Percentiles rank a stretch among this genome's conserved stretches.
phyloP scores from a whole-genome alignment of 257 asterid genomes.

The Nyctanthes arbortristis region DNA sequence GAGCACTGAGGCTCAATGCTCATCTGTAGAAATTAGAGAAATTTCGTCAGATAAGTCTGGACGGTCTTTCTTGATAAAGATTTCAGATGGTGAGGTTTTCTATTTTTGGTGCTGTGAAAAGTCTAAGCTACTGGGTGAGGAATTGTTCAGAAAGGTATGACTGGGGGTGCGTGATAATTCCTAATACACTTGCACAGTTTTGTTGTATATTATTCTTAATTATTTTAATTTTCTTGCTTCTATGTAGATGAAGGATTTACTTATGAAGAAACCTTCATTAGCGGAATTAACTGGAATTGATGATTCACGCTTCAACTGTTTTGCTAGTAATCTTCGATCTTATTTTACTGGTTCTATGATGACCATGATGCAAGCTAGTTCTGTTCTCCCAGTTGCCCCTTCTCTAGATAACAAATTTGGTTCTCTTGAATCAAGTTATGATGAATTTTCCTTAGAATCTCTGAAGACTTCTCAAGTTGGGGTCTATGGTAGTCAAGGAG shows the following conservation, averaged over 20 bases:
- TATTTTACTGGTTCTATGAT: slow-evolving; percentile 67
- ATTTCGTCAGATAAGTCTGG: slow-evolving; percentile 77
- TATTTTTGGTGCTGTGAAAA: slow-evolving; percentile 92
- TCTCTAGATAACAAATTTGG: slow-evolving; percentile 34
- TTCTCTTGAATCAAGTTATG: slow-evolving; percentile 39
- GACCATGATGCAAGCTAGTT: slow-evolving; percentile 36
- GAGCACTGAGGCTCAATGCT: slow-evolving; percentile 39
- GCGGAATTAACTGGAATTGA: slow-evolving; percentile 83
- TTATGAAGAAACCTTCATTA: slow-evolving; percentile 67
- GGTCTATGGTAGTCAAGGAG: slow-evolving; percentile 43
- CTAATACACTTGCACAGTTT: slow-evolving; percentile 19
- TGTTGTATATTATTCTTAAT: slow-evolving; percentile 13
- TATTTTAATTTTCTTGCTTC: slow-evolving; percentile 15
- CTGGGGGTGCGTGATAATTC: slow-evolving; percentile 1
- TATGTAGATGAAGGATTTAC: slow-evolving; percentile 79
- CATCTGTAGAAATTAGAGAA: slow-evolving; percentile 53
- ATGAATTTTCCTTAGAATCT: slow-evolving; percentile 44
- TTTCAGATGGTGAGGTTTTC: slow-evolving; percentile 38
- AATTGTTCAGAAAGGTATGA: slow-evolving; percentile 74
- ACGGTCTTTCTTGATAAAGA: slow-evolving; percentile 67
- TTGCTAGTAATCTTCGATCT: slow-evolving; percentile 70
- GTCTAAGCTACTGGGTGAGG: slow-evolving; percentile 70
- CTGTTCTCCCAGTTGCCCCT: slow-evolving; percentile 30
- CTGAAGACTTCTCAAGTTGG: slow-evolving; percentile 46
- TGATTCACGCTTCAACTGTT: slow-evolving; percentile 75